phyloP scores from a whole-genome alignment of 139 green algal species.

The Bryopsis sp. region DNA sequence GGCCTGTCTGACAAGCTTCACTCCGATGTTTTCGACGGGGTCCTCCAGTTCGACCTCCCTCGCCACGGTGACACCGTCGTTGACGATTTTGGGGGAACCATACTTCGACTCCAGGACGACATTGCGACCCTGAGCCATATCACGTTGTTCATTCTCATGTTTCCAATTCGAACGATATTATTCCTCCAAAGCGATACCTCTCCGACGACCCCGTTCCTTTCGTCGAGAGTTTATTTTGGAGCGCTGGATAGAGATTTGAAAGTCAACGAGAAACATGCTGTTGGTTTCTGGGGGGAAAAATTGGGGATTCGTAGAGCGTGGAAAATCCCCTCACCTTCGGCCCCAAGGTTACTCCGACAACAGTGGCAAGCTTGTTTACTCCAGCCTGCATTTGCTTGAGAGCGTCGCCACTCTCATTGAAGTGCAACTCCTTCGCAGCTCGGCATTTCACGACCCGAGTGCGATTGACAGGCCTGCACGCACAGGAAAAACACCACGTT shows the following conservation, averaged over 20 bases:
- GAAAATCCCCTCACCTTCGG: conserved; percentile 67
- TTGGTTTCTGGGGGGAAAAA: neutral
- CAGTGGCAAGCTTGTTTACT: conserved; percentile 95
- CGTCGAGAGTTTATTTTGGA: no score
- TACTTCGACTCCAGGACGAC: conserved; percentile 99
- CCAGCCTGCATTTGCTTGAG: conserved; percentile 95
- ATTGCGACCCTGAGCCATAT: conserved; percentile 70
- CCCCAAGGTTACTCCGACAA: conserved; percentile 98
- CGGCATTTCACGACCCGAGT: conserved; percentile 5
- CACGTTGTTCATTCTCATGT: neutral
- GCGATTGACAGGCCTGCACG: neutral
- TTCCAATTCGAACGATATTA: neutral
- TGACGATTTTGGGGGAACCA: conserved; percentile 97
- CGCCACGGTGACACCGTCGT: conserved; percentile 96
- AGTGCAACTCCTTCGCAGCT: conserved; percentile 94
- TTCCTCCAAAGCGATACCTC: no score
- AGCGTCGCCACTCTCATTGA: conserved; percentile 94
- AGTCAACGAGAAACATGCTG: neutral
- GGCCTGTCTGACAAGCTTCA: conserved; percentile 93
- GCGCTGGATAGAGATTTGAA: no score
- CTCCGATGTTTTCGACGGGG: conserved; percentile 98
- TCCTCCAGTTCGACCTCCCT: conserved; percentile 96
- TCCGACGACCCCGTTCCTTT: neutral
- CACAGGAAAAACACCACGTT: no score
- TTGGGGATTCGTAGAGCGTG: neutral